Evolutionary conservation across 495 filamentous ascomycete genomes (phyloP).

Genomic region (Lentithecium fluviatile): DNA sequence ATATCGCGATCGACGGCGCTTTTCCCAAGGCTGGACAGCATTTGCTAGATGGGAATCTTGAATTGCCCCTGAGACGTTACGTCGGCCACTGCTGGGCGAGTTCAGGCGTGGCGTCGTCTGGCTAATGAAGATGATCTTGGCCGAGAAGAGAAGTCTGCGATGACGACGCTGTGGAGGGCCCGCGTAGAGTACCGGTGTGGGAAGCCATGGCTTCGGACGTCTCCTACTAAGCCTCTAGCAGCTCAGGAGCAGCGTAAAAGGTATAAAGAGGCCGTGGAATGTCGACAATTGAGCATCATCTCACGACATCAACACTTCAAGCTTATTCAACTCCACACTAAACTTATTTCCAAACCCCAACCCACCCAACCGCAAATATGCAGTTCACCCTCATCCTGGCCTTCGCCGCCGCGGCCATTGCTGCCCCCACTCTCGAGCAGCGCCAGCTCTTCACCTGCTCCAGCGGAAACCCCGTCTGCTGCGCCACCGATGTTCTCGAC

Average conservation of each 20-base stretch:
- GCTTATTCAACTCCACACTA: constrained; percentile 2
- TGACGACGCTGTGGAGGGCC: constrained; percentile 17
- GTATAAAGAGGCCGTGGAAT: constrained; percentile 30
- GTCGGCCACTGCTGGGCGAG: neutral
- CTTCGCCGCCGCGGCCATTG: constrained; percentile 42
- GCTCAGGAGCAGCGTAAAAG: neutral
- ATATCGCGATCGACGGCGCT: constrained; percentile 29
- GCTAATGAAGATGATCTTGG: constrained; percentile 13
- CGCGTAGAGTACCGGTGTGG: no score
- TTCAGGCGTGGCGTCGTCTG: neutral
- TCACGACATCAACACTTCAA: constrained; percentile 33
- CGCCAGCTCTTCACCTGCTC: constrained; percentile 36
- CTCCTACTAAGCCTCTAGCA: constrained; percentile 10
- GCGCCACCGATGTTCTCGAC: constrained; percentile 50
- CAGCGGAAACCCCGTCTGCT: constrained; percentile 42
- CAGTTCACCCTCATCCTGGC: constrained; percentile 45
- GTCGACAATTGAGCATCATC: constrained; percentile 23
- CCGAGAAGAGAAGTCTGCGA: constrained; percentile 2
- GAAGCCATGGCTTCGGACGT: neutral
- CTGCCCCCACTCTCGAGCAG: constrained; percentile 31
- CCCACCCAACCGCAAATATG: constrained; percentile 39
- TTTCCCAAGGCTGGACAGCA: neutral
- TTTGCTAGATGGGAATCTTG: constrained; percentile 6
- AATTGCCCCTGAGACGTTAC: constrained; percentile 11
- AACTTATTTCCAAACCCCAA: neutral